A percentile compares a stretch with the other conserved stretches of the same genome.
phyloP scores from a whole-genome alignment of 305 asterid species.

The Fraxinus sp. region DNA sequence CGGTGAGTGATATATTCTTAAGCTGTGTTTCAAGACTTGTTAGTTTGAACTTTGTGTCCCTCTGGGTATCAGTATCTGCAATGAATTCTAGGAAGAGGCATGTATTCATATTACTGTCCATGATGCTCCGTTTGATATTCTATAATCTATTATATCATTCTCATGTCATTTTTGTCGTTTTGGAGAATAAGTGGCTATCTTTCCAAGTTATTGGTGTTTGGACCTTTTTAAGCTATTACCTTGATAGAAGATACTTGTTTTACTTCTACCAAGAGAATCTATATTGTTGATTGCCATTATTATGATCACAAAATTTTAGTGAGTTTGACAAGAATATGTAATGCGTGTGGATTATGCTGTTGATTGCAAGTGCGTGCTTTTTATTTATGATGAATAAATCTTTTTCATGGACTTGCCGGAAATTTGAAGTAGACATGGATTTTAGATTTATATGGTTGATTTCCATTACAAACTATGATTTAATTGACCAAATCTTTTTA shows the following conservation, averaged over 20 bases:
- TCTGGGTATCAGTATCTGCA: background rate
- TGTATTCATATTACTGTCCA: background rate
- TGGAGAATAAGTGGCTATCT: conserved; percentile 3
- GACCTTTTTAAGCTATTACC: conserved; percentile 19
- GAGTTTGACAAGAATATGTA: background rate
- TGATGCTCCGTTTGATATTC: background rate
- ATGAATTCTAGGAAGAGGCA: background rate
- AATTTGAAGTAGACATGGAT: background rate
- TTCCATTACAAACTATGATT: background rate
- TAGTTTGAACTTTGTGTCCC: background rate
- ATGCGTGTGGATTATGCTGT: conserved; percentile 12
- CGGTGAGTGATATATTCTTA: background rate
- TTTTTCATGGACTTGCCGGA: conserved; percentile 4
- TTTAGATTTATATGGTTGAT: background rate
- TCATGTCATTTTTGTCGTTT: background rate
- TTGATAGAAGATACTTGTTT: conserved; percentile 14
- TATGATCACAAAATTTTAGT: background rate
- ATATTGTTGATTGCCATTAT: conserved; percentile 6
- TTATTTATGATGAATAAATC: conserved; percentile 12
- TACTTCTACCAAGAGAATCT: conserved; percentile 14
- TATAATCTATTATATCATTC: background rate
- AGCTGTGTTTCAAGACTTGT: background rate
- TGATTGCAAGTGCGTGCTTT: conserved; percentile 17
- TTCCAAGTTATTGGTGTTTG: conserved; percentile 16
- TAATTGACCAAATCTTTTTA: conserved; percentile 10